phyloP scores from a whole-genome alignment of 2,329 filamentous ascomycete species.

The Paramyrothecium sp. region DNA sequence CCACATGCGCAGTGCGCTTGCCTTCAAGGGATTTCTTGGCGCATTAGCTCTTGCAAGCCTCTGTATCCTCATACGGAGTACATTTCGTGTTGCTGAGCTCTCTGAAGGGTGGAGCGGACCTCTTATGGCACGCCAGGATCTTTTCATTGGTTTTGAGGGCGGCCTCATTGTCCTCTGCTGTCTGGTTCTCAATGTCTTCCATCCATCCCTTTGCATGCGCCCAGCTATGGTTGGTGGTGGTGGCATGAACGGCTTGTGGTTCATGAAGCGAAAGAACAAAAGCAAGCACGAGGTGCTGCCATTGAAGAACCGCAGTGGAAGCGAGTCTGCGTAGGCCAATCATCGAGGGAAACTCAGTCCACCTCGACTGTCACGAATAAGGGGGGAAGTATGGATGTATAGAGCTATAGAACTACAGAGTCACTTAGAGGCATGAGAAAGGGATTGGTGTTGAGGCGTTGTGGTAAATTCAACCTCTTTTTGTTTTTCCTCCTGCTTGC shows the following conservation, averaged over 20 bases:
- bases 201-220: slow-evolving; percentile 8
- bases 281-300: not conserved
- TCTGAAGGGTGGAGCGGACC: slow-evolving; percentile 58
- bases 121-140: slow-evolving; percentile 49
- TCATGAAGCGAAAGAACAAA: not conserved
- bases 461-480: too few species aligned
- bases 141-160: slow-evolving; percentile 57
- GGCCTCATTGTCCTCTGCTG: slow-evolving; percentile 44
- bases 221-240: slow-evolving; percentile 11
- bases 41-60: slow-evolving; percentile 55
- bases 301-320: not conserved
- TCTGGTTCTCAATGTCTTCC: slow-evolving; percentile 35
- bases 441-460: too few species aligned
- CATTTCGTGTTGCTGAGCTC: slow-evolving; percentile 64
- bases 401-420: too few species aligned
- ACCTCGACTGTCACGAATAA: too few species aligned
- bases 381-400: too few species aligned
- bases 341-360: too few species aligned
- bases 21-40: slow-evolving; percentile 51
- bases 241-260: slow-evolving; percentile 6
- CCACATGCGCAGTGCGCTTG: slow-evolving; percentile 31
- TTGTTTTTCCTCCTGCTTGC: too few species aligned
- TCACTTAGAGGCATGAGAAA: too few species aligned
- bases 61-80: slow-evolving; percentile 59
- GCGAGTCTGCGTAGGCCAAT: not conserved